phyloP scores from a whole-genome alignment of 345 rosid species.

The Gossypium bickii region DNA sequence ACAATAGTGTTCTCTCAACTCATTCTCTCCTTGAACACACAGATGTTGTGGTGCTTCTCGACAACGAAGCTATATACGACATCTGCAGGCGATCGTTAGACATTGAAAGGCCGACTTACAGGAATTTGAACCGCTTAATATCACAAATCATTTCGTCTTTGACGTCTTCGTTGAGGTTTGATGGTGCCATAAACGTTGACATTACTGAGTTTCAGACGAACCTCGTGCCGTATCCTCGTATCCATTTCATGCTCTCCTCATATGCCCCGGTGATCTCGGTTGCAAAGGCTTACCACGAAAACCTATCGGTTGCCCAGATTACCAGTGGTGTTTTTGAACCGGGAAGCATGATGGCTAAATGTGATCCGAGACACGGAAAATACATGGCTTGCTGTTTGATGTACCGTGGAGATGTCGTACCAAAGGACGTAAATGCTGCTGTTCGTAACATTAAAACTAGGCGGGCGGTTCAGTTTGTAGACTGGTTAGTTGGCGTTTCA shows the following conservation, averaged over 20 bases:
- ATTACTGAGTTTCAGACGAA: constrained; percentile 77
- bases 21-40: constrained; percentile 85
- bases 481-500: constrained; percentile 48
- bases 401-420: constrained; percentile 84
- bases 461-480: constrained; percentile 76
- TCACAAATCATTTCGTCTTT: constrained; percentile 73
- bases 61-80: constrained; percentile 81
- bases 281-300: constrained; percentile 76
- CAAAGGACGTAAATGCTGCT: constrained; percentile 77
- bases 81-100: constrained; percentile 77
- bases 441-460: constrained; percentile 72
- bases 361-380: constrained; percentile 85
- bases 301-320: constrained; percentile 67
- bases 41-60: constrained; percentile 70
- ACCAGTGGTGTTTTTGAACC: constrained; percentile 80
- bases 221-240: constrained; percentile 78
- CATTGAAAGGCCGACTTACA: constrained; percentile 72
- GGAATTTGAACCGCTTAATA: constrained; percentile 70
- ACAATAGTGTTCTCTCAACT: constrained; percentile 76
- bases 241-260: constrained; percentile 85
- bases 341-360: constrained; percentile 82
- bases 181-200: constrained; percentile 82
- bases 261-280: constrained; percentile 79
- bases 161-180: constrained; percentile 75
- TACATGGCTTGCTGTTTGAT: constrained; percentile 86